phyloP scores from a whole-genome alignment of 2,329 filamentous ascomycete species.

The Xylariaceae sp. region DNA sequence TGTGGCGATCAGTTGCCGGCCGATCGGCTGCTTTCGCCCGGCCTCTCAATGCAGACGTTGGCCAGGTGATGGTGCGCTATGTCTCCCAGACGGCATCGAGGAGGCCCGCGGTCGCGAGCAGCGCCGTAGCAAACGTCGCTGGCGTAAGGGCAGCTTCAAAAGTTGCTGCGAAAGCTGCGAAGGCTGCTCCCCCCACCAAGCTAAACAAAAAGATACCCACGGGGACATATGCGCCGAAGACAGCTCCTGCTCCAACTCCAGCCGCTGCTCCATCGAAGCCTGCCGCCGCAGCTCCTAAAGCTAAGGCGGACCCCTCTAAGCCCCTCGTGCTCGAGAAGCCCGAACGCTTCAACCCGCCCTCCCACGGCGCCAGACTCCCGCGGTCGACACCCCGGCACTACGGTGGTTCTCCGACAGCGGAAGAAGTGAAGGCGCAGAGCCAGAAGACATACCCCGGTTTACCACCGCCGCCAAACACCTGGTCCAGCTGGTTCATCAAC shows the following conservation, averaged over 20 bases:
- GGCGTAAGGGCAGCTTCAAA: slow-evolving; percentile 17
- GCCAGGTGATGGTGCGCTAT: slow-evolving; percentile 33
- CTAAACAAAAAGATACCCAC: slow-evolving; percentile 12
- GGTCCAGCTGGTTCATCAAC: slow-evolving; percentile 79
- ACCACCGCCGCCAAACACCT: slow-evolving; percentile 78
- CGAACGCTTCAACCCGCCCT: slow-evolving; percentile 84
- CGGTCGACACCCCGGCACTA: slow-evolving; percentile 58
- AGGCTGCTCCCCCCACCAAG: slow-evolving; percentile 26
- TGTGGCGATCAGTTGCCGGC: slow-evolving; percentile 44
- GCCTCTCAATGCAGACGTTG: slow-evolving; percentile 26
- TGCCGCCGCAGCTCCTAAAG: slow-evolving; percentile 11
- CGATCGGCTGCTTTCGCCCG: slow-evolving; percentile 29
- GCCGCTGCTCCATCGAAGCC: slow-evolving; percentile 2
- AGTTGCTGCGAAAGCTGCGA: slow-evolving; percentile 19
- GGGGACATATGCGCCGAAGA: too few relatives aligned
- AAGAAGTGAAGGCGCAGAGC: slow-evolving; percentile 61
- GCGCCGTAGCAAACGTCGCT: slow-evolving; percentile 3
- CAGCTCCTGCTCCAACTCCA: too few relatives aligned
- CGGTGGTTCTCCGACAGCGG: slow-evolving; percentile 62
- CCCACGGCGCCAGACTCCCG: slow-evolving; percentile 69
- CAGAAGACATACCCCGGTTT: slow-evolving; percentile 77
- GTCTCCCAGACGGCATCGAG: slow-evolving; percentile 31
- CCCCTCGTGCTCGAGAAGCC: slow-evolving; percentile 77
- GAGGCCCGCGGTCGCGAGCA: slow-evolving; percentile 29
- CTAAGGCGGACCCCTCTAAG: slow-evolving; percentile 39